A percentile compares a stretch with the other conserved stretches of the same genome.
Evolutionary conservation across 352 stramenopile genomes (phyloP).

Genomic region (Pythium brachiatum): DNA sequence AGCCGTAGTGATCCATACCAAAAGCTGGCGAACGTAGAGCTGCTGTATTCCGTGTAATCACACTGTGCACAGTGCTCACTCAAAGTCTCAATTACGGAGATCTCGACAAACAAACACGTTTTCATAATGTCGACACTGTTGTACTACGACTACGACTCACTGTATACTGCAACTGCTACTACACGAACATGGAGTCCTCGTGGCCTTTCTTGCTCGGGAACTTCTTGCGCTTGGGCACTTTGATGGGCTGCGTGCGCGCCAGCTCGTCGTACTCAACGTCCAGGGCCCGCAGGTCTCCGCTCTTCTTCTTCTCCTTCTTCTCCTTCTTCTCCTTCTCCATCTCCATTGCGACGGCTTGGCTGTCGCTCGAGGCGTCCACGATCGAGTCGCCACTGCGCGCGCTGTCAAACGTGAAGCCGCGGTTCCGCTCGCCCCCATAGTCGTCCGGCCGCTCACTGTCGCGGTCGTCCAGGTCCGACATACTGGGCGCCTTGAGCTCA

Average conservation of each 20-base stretch:
- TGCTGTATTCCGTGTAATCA: too few species aligned
- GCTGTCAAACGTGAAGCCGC: conserved; percentile 22
- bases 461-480: conserved; percentile 10
- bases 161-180: conserved; percentile 5
- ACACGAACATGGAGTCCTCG: not conserved
- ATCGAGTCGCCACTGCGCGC: conserved; percentile 6
- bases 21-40: too few species aligned
- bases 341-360: not conserved
- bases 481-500: conserved; percentile 26
- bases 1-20: too few species aligned
- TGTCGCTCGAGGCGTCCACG: conserved; percentile 2
- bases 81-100: too few species aligned
- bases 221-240: conserved; percentile 16
- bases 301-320: not conserved
- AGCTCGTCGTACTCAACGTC: conserved; percentile 18
- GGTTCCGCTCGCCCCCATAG: not conserved
- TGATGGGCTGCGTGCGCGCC: conserved; percentile 13
- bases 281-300: not conserved
- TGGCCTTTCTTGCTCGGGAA: conserved; percentile 5
- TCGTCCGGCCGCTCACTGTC: conserved; percentile 4
- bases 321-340: not conserved
- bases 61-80: too few species aligned
- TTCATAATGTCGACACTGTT: too few species aligned
- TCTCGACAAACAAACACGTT: not conserved
- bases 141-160: not conserved